phyloP scores from a whole-genome alignment of 208 protist species.

The Leishmania gerbilli region DNA sequence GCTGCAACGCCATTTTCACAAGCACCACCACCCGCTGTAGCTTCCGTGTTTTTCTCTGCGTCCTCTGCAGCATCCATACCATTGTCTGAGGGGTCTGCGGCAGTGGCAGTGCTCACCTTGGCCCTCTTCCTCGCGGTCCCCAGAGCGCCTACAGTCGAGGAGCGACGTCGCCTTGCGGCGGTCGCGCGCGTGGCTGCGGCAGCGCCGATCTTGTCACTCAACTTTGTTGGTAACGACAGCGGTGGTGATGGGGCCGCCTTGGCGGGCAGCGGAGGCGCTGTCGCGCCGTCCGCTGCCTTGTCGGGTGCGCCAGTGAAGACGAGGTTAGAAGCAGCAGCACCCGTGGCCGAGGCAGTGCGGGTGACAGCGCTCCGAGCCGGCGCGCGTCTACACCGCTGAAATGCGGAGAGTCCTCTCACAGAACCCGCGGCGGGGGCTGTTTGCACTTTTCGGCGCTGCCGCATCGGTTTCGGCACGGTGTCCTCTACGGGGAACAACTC shows the following conservation, averaged over 20 bases:
- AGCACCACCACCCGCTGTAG: neutral
- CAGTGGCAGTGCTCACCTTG: neutral
- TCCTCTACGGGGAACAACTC: constrained; percentile 5
- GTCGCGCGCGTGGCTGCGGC: neutral
- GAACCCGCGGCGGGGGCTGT: neutral
- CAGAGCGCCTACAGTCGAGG: neutral
- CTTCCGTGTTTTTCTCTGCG: neutral
- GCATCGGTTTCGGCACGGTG: neutral
- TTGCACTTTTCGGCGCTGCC: neutral
- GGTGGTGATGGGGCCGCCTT: neutral
- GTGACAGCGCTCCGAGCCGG: constrained; percentile 1
- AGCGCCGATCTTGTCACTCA: neutral
- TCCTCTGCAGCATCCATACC: neutral
- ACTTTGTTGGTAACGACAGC: neutral
- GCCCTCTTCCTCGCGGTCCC: neutral
- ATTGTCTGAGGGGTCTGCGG: neutral
- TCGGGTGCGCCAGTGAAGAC: neutral
- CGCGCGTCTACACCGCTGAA: neutral
- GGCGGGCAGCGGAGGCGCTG: neutral
- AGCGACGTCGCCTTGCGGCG: neutral
- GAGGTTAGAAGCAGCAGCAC: neutral
- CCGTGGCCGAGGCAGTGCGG: neutral
- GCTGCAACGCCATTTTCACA: neutral
- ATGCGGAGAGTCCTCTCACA: neutral
- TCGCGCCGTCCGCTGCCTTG: neutral